Evolutionary conservation across 1,139 yeast genomes (phyloP).

Genomic region (Protomyces inundatus): DNA sequence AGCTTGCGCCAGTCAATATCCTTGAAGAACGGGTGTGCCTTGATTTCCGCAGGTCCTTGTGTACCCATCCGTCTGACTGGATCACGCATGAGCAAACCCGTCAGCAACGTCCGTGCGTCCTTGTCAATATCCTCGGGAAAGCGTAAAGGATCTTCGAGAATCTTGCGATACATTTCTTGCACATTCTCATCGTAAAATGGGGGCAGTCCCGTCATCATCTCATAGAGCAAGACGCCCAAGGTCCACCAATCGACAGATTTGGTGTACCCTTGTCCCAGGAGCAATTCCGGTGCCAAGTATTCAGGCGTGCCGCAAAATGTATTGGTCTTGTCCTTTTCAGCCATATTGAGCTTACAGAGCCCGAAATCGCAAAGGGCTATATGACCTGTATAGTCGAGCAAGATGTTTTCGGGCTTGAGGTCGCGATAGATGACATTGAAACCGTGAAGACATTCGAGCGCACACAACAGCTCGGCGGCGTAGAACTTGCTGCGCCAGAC

Average conservation of each 20-base stretch:
- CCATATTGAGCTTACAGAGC: conserved; percentile 89
- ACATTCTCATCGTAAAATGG: conserved; percentile 94
- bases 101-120: conserved; percentile 78
- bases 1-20: conserved; percentile 80
- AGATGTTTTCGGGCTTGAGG: conserved; percentile 88
- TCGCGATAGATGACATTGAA: conserved; percentile 91
- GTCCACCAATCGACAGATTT: conserved; percentile 99
- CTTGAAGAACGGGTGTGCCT: conserved; percentile 77
- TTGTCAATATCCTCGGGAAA: conserved; percentile 86
- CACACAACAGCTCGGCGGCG: conserved; percentile 87
- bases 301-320: conserved; percentile 96
- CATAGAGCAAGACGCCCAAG: conserved; percentile 83
- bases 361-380: conserved; percentile 97
- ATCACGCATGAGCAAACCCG: conserved; percentile 74
- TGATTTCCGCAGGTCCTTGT: conserved; percentile 80
- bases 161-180: conserved; percentile 91
- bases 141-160: conserved; percentile 76
- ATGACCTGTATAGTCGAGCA: conserved; percentile 92
- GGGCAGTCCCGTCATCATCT: conserved; percentile 94
- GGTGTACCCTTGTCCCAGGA: conserved; percentile 89
- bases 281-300: conserved; percentile 88
- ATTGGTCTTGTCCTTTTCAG: conserved; percentile 76
- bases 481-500: conserved; percentile 86
- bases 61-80: conserved; percentile 72
- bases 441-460: conserved; percentile 84